Evolutionary conservation across 2,329 filamentous ascomycete species (phyloP).

Genomic region (Claviceps sp.): DNA sequence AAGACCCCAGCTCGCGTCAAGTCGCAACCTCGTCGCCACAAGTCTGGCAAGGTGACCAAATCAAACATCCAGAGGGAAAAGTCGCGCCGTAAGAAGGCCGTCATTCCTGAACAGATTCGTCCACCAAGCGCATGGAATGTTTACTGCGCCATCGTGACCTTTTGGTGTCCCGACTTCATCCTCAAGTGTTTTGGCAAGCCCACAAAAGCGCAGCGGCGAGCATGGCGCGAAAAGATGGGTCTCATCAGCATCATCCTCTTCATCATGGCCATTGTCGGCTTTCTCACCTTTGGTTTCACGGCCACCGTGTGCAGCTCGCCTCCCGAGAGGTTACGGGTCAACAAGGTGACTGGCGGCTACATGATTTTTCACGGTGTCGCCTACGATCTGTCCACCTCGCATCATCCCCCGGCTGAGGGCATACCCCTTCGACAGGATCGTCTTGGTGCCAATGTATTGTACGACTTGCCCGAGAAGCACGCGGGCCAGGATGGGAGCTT

Average conservation of each 20-base stretch:
- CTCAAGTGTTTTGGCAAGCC: slow-evolving; percentile 77
- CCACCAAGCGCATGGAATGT: slow-evolving; percentile 89
- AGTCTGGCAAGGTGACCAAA: slow-evolving; percentile 47
- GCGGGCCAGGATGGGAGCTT: slow-evolving; percentile 92
- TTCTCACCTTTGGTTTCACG: slow-evolving; percentile 93
- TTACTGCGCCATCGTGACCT: slow-evolving; percentile 87
- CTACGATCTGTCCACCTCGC: slow-evolving; percentile 66
- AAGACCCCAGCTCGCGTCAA: slow-evolving; percentile 16
- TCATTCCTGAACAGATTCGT: slow-evolving; percentile 49
- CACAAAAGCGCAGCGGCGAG: slow-evolving; percentile 73
- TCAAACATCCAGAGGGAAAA: slow-evolving; percentile 30
- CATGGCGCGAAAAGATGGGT: slow-evolving; percentile 97
- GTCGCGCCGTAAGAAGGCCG: slow-evolving; percentile 31
- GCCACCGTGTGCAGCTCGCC: slow-evolving; percentile 69
- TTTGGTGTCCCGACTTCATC: slow-evolving; percentile 82
- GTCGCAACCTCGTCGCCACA: slow-evolving; percentile 26
- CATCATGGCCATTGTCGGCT: slow-evolving; percentile 83
- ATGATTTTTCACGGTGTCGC: slow-evolving; percentile 95
- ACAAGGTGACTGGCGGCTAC: slow-evolving; percentile 67
- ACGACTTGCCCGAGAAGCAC: slow-evolving; percentile 67
- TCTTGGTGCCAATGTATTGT: slow-evolving; percentile 64
- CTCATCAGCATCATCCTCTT: slow-evolving; percentile 83
- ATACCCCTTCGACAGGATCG: slow-evolving; percentile 44
- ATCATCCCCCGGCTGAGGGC: slow-evolving; percentile 68
- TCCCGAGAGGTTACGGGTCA: slow-evolving; percentile 61